These are phyloP conservation scores for Penicillium lividum DNA, from an alignment of 495 filamentous ascomycete genomes.

Conservation along the genomic window DNA sequence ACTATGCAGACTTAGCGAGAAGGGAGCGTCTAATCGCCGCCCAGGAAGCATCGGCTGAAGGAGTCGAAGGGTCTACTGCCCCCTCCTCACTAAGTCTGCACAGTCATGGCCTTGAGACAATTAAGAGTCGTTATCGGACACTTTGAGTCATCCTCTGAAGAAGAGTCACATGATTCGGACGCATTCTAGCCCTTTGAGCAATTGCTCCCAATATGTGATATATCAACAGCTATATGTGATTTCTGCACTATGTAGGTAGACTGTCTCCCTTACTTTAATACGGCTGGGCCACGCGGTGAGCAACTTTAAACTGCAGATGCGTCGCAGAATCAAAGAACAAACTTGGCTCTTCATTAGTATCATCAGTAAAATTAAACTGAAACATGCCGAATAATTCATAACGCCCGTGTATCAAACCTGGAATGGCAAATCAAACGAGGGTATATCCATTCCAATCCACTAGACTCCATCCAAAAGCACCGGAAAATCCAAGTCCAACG, in stretches of 20 bases:
- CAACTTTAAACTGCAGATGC: slow-evolving; percentile 1
- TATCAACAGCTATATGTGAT: not conserved
- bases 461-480: slow-evolving; percentile 5
- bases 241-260: not conserved
- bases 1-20: too few relatives aligned
- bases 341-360: not conserved
- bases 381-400: not conserved
- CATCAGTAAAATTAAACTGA: slow-evolving; percentile 5
- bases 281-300: slow-evolving; percentile 8
- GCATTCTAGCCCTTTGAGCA: too few relatives aligned
- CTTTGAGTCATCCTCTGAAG: too few relatives aligned
- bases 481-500: not conserved
- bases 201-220: not conserved
- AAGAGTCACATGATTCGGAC: too few relatives aligned
- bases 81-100: too few relatives aligned
- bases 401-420: slow-evolving; percentile 14
- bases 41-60: too few relatives aligned
- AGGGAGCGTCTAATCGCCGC: too few relatives aligned
- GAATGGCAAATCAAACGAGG: slow-evolving; percentile 18
- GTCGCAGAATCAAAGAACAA: not conserved
- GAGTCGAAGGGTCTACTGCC: too few relatives aligned
- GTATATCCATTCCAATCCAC: slow-evolving; percentile 18
- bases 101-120: too few relatives aligned
- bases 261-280: not conserved
- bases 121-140: too few relatives aligned